These are phyloP conservation scores for Kazachstania viticola DNA, from an alignment of 805 yeast genomes.

Conservation along the genomic window DNA sequence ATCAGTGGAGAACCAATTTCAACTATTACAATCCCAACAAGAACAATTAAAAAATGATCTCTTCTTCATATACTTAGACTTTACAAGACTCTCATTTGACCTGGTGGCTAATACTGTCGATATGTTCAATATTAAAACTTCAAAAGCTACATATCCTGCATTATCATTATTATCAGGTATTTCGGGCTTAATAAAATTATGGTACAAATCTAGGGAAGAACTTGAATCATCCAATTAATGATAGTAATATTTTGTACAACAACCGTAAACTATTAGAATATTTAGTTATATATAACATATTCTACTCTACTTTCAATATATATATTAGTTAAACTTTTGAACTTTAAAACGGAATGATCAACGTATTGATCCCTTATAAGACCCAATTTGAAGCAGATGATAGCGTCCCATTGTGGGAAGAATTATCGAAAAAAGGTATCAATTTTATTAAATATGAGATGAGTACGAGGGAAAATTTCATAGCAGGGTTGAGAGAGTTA, in stretches of 20 bases:
- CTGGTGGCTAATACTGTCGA: conserved; percentile 36
- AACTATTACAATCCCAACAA: no score
- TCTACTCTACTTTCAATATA: no score
- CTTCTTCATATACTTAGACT: conserved; percentile 20
- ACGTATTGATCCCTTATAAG: conserved; percentile 25
- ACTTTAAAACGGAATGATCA: no score
- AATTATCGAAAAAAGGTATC: conserved; percentile 28
- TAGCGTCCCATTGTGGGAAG: conserved; percentile 34
- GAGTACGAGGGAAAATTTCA: conserved; percentile 32
- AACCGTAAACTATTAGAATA: no score
- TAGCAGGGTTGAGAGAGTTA: conserved; percentile 29
- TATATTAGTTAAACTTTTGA: no score
- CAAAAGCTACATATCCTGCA: conserved; percentile 21
- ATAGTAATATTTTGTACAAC: no score
- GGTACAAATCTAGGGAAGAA: conserved; percentile 12
- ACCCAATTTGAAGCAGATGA: conserved; percentile 35
- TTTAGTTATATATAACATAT: no score
- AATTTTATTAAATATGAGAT: conserved; percentile 31
- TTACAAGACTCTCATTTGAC: conserved; percentile 34
- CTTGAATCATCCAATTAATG: no score
- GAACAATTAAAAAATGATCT: no score
- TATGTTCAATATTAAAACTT: conserved; percentile 28
- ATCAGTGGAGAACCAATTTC: no score
- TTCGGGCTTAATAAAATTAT: conserved; percentile 18
- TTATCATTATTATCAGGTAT: conserved; percentile 21